Conservation (phyloP, 257 asterid genomes). For the Rehmannia glutinosa region DNA sequence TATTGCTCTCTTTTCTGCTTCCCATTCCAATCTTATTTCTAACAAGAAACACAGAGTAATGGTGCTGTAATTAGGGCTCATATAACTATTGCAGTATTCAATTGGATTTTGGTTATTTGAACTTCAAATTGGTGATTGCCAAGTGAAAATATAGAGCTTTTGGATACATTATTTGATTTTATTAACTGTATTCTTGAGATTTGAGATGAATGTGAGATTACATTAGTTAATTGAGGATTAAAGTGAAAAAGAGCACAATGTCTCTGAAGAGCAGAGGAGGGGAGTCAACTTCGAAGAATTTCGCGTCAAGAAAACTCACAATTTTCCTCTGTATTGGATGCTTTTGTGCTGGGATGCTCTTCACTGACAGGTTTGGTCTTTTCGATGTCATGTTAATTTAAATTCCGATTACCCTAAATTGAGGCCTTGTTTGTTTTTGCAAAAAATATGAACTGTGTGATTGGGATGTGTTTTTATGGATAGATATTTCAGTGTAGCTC, state of each 20-base stretch:
- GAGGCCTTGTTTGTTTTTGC: neutral
- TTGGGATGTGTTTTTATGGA: neutral
- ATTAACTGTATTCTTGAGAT: conserved; percentile 15
- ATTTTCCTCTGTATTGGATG: conserved; percentile 66
- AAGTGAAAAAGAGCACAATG: conserved; percentile 29
- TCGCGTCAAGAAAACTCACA: conserved; percentile 48
- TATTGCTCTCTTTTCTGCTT: neutral
- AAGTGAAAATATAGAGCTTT: conserved; percentile 20
- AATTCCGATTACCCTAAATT: neutral
- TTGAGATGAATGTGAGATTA: conserved; percentile 33
- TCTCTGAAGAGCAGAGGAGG: conserved; percentile 64
- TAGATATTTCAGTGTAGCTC: conserved; percentile 3
- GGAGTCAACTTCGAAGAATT: conserved; percentile 40
- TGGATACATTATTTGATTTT: conserved; percentile 16
- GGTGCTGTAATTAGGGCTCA: neutral
- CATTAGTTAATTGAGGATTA: conserved; percentile 14
- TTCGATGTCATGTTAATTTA: conserved; percentile 1
- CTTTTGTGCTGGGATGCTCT: conserved; percentile 85
- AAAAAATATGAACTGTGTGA: neutral
- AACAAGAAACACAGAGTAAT: neutral
- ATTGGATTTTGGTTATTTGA: conserved; percentile 8
- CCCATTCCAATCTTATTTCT: neutral
- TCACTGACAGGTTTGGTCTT: conserved; percentile 66
- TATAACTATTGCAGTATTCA: neutral
- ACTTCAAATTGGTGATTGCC: conserved; percentile 13